These are phyloP conservation scores for Amanita rubescens DNA, from an alignment of 768 basidiomycete genomes.

Conservation along the genomic window DNA sequence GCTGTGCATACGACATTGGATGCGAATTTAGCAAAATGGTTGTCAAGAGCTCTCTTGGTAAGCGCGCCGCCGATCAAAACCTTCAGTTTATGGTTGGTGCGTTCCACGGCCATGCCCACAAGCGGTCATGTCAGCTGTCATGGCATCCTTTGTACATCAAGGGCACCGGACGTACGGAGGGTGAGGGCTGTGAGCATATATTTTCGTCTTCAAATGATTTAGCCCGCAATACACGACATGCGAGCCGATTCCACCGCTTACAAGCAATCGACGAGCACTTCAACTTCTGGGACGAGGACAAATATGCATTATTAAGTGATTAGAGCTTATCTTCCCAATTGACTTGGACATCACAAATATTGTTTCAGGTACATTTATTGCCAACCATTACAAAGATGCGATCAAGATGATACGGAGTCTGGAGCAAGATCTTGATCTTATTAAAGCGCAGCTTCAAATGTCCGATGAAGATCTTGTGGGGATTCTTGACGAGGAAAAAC, in stretches of 20 bases:
- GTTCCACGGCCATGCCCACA: conserved; percentile 23
- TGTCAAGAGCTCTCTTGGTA: conserved; percentile 13
- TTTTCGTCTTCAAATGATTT: conserved; percentile 22
- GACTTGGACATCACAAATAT: neutral
- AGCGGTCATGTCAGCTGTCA: conserved; percentile 18
- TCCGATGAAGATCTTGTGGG: neutral
- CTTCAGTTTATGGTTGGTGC: conserved; percentile 11
- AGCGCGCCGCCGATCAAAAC: neutral
- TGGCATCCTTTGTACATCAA: conserved; percentile 17
- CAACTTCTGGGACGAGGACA: conserved; percentile 14
- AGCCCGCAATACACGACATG: conserved; percentile 13
- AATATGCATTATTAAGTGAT: conserved; percentile 13
- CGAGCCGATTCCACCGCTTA: conserved; percentile 16
- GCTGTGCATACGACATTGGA: conserved; percentile 20
- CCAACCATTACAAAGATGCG: conserved; percentile 8
- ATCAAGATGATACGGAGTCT: conserved; percentile 1
- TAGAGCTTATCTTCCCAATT: neutral
- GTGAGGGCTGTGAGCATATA: conserved; percentile 21
- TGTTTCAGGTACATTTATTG: conserved; percentile 5
- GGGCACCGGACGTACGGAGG: conserved; percentile 23
- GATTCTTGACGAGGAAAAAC: neutral
- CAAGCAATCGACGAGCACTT: conserved; percentile 19
- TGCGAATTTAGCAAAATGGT: conserved; percentile 21
- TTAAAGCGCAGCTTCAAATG: neutral
- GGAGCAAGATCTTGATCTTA: too few relatives aligned